Evolutionary conservation across 768 basidiomycete genomes (phyloP), one percentile per base, ranked within the genome.

Genomic region (Serendipita indica): DNA sequence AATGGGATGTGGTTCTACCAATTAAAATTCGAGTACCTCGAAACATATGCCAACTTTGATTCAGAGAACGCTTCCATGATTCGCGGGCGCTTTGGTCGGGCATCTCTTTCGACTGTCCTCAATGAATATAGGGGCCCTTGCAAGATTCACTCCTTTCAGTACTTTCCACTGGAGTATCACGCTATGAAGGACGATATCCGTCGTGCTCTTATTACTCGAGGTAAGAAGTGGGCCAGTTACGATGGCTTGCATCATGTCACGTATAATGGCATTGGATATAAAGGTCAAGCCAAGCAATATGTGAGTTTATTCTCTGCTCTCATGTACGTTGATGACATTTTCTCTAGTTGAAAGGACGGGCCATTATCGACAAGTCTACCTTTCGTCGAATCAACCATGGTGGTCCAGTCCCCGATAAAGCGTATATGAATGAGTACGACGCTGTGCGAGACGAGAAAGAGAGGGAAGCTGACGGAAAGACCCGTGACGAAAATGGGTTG

Each of bases 291-390:
- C 12, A 14, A 25, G 22, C 12, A 10, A 16, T 57, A 57, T 32
- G 28, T 35, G 22, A 12, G 54, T 57, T 25, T 25, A 13, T 32
- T 16, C 33, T 7, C 7, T 27, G 16, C 32, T 16, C 25, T 14
- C 30, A 34, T n/a, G 33, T 33, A 12, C 54, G 16, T 57, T 27
- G 14, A 18, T 60, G 43, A 54, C 28, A n/a, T 5, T n/a, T 28
- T 3, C 20, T 6, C 10, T 60, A 81, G 80, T 72, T 81, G 37
- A 74, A 72, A 39, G 74, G 79, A 39, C 71, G 81, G 16, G 75
- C 82, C 58, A 82, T 83, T 79, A 69, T 83, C 39, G 82, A 83
- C 64, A 68, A 79, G 65, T 72, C 77, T 3, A 77, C 75, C 2
- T 82, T 82, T 72, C 72, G 73, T 45, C 72, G 75, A 33, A 65